Evolutionary conservation across 2,329 filamentous ascomycete genomes (phyloP).

Genomic region (Thielaviopsis musarum): DNA sequence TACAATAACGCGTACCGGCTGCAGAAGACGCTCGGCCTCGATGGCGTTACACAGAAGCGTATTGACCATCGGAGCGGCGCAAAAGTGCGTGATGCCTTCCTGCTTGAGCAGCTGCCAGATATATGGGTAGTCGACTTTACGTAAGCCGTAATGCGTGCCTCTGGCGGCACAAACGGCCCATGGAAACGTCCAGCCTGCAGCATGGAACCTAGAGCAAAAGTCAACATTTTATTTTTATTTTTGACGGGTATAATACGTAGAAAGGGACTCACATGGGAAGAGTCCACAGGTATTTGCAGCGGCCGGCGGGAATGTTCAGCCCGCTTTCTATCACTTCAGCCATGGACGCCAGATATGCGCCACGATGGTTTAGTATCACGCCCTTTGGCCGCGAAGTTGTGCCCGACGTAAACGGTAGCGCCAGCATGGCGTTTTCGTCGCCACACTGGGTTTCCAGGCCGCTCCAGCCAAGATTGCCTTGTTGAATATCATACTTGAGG

Average conservation of each 20-base stretch:
- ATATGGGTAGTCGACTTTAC: constrained; percentile 86
- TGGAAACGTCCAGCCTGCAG: constrained; percentile 69
- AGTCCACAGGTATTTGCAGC: constrained; percentile 80
- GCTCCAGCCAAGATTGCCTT: constrained; percentile 56
- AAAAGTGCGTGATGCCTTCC: constrained; percentile 84
- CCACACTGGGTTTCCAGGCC: constrained; percentile 52
- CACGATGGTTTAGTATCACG: constrained; percentile 79
- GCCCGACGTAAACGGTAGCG: constrained; percentile 84
- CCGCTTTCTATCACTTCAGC: constrained; percentile 81
- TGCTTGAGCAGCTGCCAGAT: constrained; percentile 83
- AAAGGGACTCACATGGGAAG: constrained; percentile 62
- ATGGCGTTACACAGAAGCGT: constrained; percentile 71
- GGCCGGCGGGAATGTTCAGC: constrained; percentile 50
- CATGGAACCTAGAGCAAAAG: constrained; percentile 40
- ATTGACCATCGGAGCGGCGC: constrained; percentile 90
- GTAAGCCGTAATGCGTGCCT: constrained; percentile 85
- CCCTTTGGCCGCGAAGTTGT: constrained; percentile 88
- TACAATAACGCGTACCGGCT: constrained; percentile 72
- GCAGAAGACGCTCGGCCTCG: constrained; percentile 52
- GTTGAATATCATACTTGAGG: constrained; percentile 49
- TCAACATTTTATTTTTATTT: neutral
- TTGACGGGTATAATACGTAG: neutral
- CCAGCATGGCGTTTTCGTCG: constrained; percentile 67
- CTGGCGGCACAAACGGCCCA: constrained; percentile 87
- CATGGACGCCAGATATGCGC: constrained; percentile 68